Evolutionary conservation across 1,139 yeast genomes (phyloP), one percentile per base, ranked within the genome.

Genomic region (Geotrichum aggregatum): DNA sequence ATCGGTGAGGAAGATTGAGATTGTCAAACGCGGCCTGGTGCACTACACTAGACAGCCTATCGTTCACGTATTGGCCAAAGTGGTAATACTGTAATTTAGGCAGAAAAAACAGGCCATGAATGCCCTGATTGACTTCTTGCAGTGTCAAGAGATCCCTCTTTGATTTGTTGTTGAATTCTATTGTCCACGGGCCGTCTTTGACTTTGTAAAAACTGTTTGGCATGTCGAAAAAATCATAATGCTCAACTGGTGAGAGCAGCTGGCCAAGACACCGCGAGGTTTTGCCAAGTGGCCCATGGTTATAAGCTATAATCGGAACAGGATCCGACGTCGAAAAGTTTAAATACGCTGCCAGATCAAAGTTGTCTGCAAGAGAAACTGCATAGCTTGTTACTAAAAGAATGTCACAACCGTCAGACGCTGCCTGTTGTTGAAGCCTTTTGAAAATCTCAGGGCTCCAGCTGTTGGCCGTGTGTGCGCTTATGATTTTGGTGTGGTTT

Each of bases 251-350:
- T 7, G 63, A 44, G 11, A 60, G 44, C 3, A 52, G 26, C 7
- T 47, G 49, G 34, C 58, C 58, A 19, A 60, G 46, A 26, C 59
- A 48, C 19, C 56, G 47, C 1, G 63, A 60, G 34, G 54, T 50
- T 16, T 54, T 53, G 19, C 63, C 63, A n/a, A 55, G 40, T 6
- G 58, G 58, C 3, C 63, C 63, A 18, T 52, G 46, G 49, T 60
- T 60, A 47, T 54, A 60, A 6, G 59, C 59, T 30, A 58, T 56
- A 11, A 56, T 40, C 1, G 52, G 52, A 33, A 50, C 45, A 13
- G 50, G 46, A 14, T 22, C 21, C 14, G 39, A 18, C 2, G 30
- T 35, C 16, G 16, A 14, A 16, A 35, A 35, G 16, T 35, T 35
- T 21, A 35, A 16, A 21, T 35, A 8, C 11, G 39, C 38, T 16